These are phyloP conservation scores for Thelonectria discophora DNA, from an alignment of 2,329 filamentous ascomycete genomes.

Conservation along the genomic window DNA sequence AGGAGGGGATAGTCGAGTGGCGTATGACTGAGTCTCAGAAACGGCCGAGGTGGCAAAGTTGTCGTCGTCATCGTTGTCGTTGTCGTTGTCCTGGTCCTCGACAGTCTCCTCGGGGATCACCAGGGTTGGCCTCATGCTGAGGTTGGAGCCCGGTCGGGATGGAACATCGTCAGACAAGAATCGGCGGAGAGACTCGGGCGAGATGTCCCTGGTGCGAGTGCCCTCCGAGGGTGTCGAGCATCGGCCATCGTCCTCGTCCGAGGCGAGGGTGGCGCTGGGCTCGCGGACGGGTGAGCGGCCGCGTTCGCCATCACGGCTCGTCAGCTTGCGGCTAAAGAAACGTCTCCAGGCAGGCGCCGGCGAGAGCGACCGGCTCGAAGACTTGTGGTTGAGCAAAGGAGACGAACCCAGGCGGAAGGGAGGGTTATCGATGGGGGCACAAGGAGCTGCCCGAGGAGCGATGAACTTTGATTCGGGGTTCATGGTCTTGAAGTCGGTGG, in stretches of 20 bases:
- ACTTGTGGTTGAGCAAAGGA: conserved; percentile 47
- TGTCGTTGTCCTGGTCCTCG: conserved; percentile 52
- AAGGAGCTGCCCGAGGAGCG: conserved; percentile 69
- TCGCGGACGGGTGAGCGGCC: conserved; percentile 45
- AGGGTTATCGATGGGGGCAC: conserved; percentile 36
- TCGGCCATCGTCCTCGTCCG: conserved; percentile 30
- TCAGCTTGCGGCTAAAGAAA: conserved; percentile 57
- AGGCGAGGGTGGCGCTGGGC: conserved; percentile 13
- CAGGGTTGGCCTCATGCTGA: conserved; percentile 45
- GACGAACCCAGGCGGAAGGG: conserved; percentile 44
- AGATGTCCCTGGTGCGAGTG: conserved; percentile 60
- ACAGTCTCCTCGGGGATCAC: conserved; percentile 49
- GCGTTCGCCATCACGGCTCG: conserved; percentile 47
- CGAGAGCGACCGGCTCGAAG: conserved; percentile 58
- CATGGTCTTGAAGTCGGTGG: conserved; percentile 74
- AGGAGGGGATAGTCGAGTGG: conserved; percentile 62
- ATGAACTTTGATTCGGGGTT: conserved; percentile 80
- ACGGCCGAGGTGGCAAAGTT: conserved; percentile 66
- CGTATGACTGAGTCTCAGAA: conserved; percentile 55
- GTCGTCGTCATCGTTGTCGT: conserved; percentile 69
- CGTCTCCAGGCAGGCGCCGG: conserved; percentile 61
- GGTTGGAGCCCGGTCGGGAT: conserved; percentile 37
- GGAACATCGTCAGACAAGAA: conserved; percentile 60
- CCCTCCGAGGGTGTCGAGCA: conserved; percentile 49
- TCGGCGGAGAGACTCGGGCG: conserved; percentile 62